Conservation (phyloP, 345 rosid species). For the Arabis alpina region DNA sequence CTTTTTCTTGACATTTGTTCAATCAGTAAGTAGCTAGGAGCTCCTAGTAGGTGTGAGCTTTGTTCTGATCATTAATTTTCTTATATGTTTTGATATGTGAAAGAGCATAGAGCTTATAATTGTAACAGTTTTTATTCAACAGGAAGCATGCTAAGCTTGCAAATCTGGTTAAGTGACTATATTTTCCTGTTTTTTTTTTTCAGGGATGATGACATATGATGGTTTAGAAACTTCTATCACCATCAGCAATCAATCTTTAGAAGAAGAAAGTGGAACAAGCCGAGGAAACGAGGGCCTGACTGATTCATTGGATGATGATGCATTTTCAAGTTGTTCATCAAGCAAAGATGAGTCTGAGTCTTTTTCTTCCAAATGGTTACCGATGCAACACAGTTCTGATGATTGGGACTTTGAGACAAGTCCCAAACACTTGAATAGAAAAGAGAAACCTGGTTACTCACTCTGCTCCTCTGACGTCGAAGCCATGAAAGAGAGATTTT, state of each 20-base stretch:
- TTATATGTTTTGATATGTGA: background rate
- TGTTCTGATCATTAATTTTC: background rate
- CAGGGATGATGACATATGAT: conserved; percentile 81
- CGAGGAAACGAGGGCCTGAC: conserved; percentile 74
- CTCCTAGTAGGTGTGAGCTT: background rate
- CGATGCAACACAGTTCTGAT: conserved; percentile 53
- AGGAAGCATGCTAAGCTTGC: background rate
- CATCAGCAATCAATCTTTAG: conserved; percentile 76
- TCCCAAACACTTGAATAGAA: conserved; percentile 55
- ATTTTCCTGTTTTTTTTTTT: background rate
- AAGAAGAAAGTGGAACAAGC: conserved; percentile 79
- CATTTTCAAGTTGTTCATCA: conserved; percentile 85
- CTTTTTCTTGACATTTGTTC: conserved; percentile 27
- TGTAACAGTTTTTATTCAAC: background rate
- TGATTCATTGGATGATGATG: conserved; percentile 79
- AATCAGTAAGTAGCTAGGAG: background rate
- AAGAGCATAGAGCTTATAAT: background rate
- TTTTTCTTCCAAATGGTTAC: conserved; percentile 82
- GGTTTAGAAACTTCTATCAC: conserved; percentile 86
- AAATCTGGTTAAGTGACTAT: background rate
- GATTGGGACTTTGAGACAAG: conserved; percentile 60
- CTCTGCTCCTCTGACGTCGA: conserved; percentile 63
- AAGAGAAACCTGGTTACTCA: conserved; percentile 56
- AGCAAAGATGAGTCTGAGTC: conserved; percentile 89
- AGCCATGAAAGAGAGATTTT: conserved; percentile 81